Conservation (phyloP, 148 eudicot species). For the Camellia sinensis region DNA sequence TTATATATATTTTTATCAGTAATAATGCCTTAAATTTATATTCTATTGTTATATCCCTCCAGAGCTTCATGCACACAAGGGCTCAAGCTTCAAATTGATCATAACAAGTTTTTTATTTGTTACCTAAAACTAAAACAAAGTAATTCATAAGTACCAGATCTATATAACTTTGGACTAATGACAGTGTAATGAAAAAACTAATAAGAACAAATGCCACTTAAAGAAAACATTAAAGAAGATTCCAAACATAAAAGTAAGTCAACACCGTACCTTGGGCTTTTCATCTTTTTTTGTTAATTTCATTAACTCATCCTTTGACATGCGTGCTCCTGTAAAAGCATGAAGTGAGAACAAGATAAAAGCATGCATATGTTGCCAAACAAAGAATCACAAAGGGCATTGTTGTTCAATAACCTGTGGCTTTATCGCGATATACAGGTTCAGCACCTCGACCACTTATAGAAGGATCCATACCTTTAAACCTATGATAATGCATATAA, state of each 20-base stretch:
- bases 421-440: conserved; percentile 63
- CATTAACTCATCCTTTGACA: conserved; percentile 71
- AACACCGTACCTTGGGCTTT: conserved; percentile 84
- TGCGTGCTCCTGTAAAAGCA: conserved; percentile 58
- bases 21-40: not conserved
- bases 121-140: not conserved
- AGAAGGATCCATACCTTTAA: conserved; percentile 68
- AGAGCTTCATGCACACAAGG: not conserved
- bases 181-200: not conserved
- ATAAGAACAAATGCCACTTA: not conserved
- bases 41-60: not conserved
- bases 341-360: conserved; percentile 5
- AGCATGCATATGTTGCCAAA: not conserved
- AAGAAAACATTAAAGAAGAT: not conserved
- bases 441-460: conserved; percentile 81
- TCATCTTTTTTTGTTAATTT: conserved; percentile 67
- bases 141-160: not conserved
- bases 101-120: not conserved
- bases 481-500: conserved; percentile 38
- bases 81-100: not conserved
- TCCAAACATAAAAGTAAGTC: conserved; percentile 1
- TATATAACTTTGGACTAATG: not conserved
- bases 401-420: conserved; percentile 40
- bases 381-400: not conserved
- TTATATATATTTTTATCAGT: too few relatives aligned